Evolutionary conservation across 164 flowering plant species (phyloP), one percentile per base, ranked within the genome.

Genomic region (Dillenia turbinata): DNA sequence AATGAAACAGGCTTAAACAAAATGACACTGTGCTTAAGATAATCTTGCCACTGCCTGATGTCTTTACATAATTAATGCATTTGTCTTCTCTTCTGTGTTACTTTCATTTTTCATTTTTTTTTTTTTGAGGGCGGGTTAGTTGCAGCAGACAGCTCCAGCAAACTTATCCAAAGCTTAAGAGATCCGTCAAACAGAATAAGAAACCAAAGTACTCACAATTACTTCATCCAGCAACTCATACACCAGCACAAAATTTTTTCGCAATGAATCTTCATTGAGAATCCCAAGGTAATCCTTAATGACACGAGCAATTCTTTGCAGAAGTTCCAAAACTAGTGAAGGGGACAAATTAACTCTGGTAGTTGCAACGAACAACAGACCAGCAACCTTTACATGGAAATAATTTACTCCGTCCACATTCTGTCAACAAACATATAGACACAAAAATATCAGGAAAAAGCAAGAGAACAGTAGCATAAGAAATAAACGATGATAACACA

Each of bases 171-270:
- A 8, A n/a, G 40, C 40, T 33, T 44, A 62, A 12, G 13, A 47
- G n/a, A 9, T 44, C 49, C 10, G 12, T 47, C 33, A 15, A 17
- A 50, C 44, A 50, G 10, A 43, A 57, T 19, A 61, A 5, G 49
- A 4, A 26, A 56, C n/a, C 14, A 17, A 12, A 56, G 56, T 51
- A 82, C 96, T 94, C 79, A 94, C 98, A 54, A 94, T 81, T 54
- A 94, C 97, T 87, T 94, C 98, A 59, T 94, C 97, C 52, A 90
- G 92, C 77, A 94, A 70, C 78, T 94, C 98, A 76, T 94, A 90
- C 51, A 94, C 96, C 59, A 94, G 97, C 52, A 94, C 96, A 83
- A 94, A 94, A 64, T 94, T 94, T 68, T 89, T 89, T 52, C 99
- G 68, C 9, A 94, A 54, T 12, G 99, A 89, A 67, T 94, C 99